Percentiles rank a stretch among this genome's conserved stretches.
phyloP scores from a whole-genome alignment of 805 yeast genomes.

The Wickerhamia fluorescens region DNA sequence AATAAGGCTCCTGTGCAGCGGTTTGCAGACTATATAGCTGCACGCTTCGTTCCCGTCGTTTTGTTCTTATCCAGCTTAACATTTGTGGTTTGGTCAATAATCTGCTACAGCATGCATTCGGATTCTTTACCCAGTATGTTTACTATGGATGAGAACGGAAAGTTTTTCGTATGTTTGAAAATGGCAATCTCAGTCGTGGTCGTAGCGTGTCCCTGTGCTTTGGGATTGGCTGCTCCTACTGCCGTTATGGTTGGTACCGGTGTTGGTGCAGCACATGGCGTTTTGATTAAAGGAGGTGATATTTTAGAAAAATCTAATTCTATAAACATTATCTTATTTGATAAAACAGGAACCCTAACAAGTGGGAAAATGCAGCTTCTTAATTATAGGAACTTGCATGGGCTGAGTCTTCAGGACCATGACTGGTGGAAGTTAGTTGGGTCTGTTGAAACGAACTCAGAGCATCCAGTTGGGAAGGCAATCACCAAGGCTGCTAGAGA shows the following conservation, averaged over 20 bases:
- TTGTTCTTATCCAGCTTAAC: slow-evolving; percentile 57
- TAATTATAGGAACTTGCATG: slow-evolving; percentile 15
- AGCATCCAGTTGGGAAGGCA: slow-evolving; percentile 85
- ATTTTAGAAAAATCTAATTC: slow-evolving; percentile 67
- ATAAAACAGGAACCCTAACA: slow-evolving; percentile 94
- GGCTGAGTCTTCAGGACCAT: slow-evolving; percentile 11
- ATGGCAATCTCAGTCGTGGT: slow-evolving; percentile 88
- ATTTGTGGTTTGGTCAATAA: slow-evolving; percentile 38
- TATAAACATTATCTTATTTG: slow-evolving; percentile 68
- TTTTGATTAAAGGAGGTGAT: slow-evolving; percentile 89
- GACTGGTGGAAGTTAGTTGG: slow-evolving; percentile 50
- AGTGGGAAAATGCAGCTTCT: slow-evolving; percentile 62
- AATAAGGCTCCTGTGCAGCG: slow-evolving; percentile 87
- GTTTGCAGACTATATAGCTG: slow-evolving; percentile 78
- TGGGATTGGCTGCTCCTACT: slow-evolving; percentile 96
- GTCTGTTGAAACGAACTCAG: slow-evolving; percentile 60
- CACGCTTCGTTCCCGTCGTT: slow-evolving; percentile 77
- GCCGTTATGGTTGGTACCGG: slow-evolving; percentile 99
- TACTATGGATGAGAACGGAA: slow-evolving; percentile 41
- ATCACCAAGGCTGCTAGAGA: slow-evolving; percentile 36
- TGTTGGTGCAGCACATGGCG: slow-evolving; percentile 84
- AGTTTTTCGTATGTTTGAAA: slow-evolving; percentile 61
- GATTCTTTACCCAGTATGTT: slow-evolving; percentile 42
- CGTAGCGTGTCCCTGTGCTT: slow-evolving; percentile 98
- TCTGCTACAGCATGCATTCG: slow-evolving; percentile 17